Evolutionary conservation across 768 basidiomycete genomes (phyloP).

Genomic region (Rhodosporidiobolus sp.): DNA sequence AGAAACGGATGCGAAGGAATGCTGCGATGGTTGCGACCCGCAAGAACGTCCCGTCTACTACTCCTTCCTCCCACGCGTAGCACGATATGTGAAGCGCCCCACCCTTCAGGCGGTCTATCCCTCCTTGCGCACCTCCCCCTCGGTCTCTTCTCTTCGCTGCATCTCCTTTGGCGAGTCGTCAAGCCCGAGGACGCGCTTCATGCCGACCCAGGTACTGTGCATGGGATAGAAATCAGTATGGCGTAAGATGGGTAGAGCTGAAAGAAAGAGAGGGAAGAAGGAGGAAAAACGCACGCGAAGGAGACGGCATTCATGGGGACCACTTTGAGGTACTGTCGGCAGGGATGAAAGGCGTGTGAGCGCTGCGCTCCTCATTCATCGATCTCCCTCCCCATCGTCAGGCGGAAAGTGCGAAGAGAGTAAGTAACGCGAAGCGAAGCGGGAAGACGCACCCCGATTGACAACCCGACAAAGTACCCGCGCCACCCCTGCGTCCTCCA

Average conservation of each 20-base stretch:
- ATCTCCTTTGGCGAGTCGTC: conserved; percentile 1
- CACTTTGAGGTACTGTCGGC: conserved; percentile 68
- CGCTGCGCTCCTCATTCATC: too few species aligned
- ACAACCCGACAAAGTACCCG: conserved; percentile 87
- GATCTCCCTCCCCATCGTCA: too few species aligned
- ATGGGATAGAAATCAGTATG: not conserved
- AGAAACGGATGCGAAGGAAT: too few species aligned
- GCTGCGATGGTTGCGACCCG: too few species aligned
- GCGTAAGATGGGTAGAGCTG: not conserved
- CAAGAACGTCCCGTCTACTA: too few species aligned
- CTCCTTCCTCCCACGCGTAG: too few species aligned
- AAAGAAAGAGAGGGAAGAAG: conserved; percentile 62
- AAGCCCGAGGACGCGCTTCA: conserved; percentile 30
- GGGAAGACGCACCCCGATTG: conserved; percentile 59
- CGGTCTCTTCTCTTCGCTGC: too few species aligned
- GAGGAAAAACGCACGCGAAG: conserved; percentile 60
- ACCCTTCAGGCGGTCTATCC: too few species aligned
- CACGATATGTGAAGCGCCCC: too few species aligned
- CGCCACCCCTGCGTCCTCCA: conserved; percentile 69
- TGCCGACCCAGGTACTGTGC: conserved; percentile 5
- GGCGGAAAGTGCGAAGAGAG: not conserved
- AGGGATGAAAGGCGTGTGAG: too few species aligned
- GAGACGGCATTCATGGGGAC: conserved; percentile 94
- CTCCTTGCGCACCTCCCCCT: too few species aligned
- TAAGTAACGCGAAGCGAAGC: not conserved